A percentile compares a stretch with the other conserved stretches of the same genome.
Evolutionary conservation across 1,284 basidiomycete genomes (phyloP).

Genomic region (Phellopilus nigrolimitatus): DNA sequence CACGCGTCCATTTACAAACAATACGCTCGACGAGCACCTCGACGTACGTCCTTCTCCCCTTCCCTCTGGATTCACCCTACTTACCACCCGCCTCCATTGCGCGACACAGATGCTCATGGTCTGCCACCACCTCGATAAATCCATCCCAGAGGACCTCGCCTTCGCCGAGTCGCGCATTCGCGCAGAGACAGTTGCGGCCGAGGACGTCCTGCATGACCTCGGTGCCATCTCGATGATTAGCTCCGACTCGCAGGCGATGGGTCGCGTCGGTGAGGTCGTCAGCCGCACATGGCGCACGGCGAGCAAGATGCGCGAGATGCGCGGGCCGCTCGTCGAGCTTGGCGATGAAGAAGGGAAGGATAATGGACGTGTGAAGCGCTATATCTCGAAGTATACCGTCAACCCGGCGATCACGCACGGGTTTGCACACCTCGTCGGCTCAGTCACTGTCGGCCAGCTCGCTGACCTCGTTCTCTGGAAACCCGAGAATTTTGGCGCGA

Average conservation of each 20-base stretch:
- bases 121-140: slow-evolving; percentile 86
- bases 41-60: slow-evolving; percentile 70
- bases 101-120: slow-evolving; percentile 90
- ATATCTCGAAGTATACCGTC: slow-evolving; percentile 95
- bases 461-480: slow-evolving; percentile 96
- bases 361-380: slow-evolving; percentile 96
- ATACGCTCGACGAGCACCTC: slow-evolving; percentile 96
- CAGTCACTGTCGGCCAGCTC: slow-evolving; percentile 76
- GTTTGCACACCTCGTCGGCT: slow-evolving; percentile 84
- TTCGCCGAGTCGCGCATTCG: slow-evolving; percentile 98
- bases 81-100: neutral
- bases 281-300: slow-evolving; percentile 96
- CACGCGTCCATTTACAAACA: slow-evolving; percentile 86
- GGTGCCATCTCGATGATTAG: slow-evolving; percentile 97
- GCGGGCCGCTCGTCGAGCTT: slow-evolving; percentile 61
- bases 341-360: slow-evolving; percentile 71
- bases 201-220: slow-evolving; percentile 92
- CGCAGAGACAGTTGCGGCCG: slow-evolving; percentile 94
- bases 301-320: slow-evolving; percentile 84
- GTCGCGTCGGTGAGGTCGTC: slow-evolving; percentile 92
- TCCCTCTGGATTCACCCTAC: neutral
- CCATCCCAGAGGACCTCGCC: slow-evolving; percentile 89
- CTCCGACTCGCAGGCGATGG: slow-evolving; percentile 97
- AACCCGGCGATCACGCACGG: slow-evolving; percentile 99
- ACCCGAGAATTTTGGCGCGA: slow-evolving; percentile 87